Percentiles rank a stretch among this genome's conserved stretches.
phyloP scores from a whole-genome alignment of 2,329 filamentous ascomycete species.

The Alternaria solani region DNA sequence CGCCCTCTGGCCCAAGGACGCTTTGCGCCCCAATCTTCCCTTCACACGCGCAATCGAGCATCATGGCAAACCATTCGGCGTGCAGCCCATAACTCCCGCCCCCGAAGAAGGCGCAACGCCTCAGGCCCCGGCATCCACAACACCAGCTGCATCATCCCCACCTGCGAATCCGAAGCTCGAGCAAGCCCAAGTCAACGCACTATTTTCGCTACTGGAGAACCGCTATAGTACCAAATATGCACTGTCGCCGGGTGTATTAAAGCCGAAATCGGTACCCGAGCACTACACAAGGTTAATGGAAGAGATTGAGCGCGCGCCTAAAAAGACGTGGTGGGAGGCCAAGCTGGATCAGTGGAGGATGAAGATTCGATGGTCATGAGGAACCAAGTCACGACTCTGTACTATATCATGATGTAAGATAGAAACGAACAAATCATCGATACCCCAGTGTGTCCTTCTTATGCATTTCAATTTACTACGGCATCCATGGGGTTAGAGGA shows the following conservation, averaged over 20 bases:
- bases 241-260: conserved; percentile 37
- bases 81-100: conserved; percentile 34
- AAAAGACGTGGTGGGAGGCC: conserved; percentile 46
- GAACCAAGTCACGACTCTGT: conserved; percentile 1
- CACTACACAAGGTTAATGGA: conserved; percentile 48
- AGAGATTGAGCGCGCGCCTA: conserved; percentile 48
- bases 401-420: conserved; percentile 13
- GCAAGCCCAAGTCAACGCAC: conserved; percentile 62
- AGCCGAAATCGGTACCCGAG: conserved; percentile 44
- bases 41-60: conserved; percentile 56
- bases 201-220: conserved; percentile 68
- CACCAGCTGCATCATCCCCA: conserved; percentile 19
- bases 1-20: conserved; percentile 59
- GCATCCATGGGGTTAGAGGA: not conserved
- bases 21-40: conserved; percentile 57
- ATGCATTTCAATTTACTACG: not conserved
- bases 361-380: conserved; percentile 46
- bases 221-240: conserved; percentile 59
- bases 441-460: no score
- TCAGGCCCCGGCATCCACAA: conserved; percentile 13
- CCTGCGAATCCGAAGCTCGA: conserved; percentile 44
- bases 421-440: not conserved
- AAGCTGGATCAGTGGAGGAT: conserved; percentile 50
- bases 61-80: conserved; percentile 47
- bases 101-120: conserved; percentile 20